Evolutionary conservation across 352 stramenopile species (phyloP).

Genomic region (Phytophthora cactorum): DNA sequence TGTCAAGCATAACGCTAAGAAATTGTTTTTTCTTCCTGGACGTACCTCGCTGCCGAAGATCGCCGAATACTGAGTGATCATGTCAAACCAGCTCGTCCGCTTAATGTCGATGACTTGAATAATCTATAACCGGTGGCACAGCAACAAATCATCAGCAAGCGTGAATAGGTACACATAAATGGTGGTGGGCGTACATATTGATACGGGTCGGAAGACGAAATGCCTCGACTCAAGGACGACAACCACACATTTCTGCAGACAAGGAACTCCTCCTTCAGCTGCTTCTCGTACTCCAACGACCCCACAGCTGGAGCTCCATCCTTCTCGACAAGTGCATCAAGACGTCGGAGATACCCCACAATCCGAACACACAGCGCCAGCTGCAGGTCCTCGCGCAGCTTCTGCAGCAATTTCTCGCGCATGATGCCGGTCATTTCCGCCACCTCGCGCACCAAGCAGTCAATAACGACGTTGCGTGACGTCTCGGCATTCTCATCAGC

Average conservation of each 20-base stretch:
- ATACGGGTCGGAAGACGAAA: slow-evolving; percentile 75
- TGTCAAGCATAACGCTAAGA: background rate
- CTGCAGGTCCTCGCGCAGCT: slow-evolving; percentile 82
- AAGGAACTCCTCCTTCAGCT: slow-evolving; percentile 89
- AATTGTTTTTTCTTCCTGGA: background rate
- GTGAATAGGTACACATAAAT: background rate
- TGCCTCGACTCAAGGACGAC: slow-evolving; percentile 56
- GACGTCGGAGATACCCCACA: slow-evolving; percentile 77
- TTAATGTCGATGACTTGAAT: slow-evolving; percentile 90
- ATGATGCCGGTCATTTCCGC: slow-evolving; percentile 65
- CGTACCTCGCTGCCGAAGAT: slow-evolving; percentile 87
- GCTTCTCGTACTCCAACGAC: slow-evolving; percentile 71
- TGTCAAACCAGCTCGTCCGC: slow-evolving; percentile 90
- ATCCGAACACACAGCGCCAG: slow-evolving; percentile 83
- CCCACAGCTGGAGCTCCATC: slow-evolving; percentile 26
- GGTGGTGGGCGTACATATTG: slow-evolving; percentile 65
- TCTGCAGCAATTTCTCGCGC: slow-evolving; percentile 82
- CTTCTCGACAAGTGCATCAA: slow-evolving; percentile 55
- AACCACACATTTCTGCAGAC: slow-evolving; percentile 80
- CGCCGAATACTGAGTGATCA: slow-evolving; percentile 91
- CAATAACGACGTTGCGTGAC: slow-evolving; percentile 65
- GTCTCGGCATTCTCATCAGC: slow-evolving; percentile 27
- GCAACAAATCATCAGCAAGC: slow-evolving; percentile 2
- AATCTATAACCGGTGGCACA: slow-evolving; percentile 42
- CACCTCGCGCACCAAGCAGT: slow-evolving; percentile 72